Percentiles rank a stretch among this genome's conserved stretches.
Conservation (phyloP, 352 stramenopile species). For the Aphanomyces astaci region DNA sequence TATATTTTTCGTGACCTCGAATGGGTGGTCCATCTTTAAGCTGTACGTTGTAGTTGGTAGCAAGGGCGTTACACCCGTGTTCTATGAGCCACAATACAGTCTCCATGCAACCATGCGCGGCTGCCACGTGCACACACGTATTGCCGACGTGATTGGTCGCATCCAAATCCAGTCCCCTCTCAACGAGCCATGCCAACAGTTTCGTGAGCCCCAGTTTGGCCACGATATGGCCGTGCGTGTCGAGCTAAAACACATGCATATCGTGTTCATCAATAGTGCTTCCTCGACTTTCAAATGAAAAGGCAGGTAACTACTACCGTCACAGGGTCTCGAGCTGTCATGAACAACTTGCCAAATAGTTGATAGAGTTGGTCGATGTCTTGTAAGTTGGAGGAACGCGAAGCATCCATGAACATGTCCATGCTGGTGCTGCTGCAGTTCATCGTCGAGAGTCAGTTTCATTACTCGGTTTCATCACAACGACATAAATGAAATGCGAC, state of each 20-base stretch:
- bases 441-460: too few relatives aligned
- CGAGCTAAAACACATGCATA: not conserved
- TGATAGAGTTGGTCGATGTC: slow-evolving; percentile 1
- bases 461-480: too few relatives aligned
- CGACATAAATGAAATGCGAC: too few relatives aligned
- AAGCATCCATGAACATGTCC: not conserved
- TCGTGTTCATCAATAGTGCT: not conserved
- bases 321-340: not conserved
- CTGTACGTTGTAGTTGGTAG: not conserved
- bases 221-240: not conserved
- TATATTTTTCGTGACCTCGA: not conserved
- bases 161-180: not conserved
- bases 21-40: too few relatives aligned
- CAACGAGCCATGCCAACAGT: not conserved
- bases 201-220: not conserved
- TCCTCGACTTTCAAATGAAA: too few relatives aligned
- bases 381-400: not conserved
- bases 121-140: not conserved
- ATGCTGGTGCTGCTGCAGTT: not conserved
- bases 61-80: not conserved
- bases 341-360: not conserved
- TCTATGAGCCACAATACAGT: not conserved
- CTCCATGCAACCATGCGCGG: not conserved
- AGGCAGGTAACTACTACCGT: not conserved
- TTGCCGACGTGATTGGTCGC: not conserved